A percentile compares a stretch with the other conserved stretches of the same genome.
phyloP scores from a whole-genome alignment of 139 green algal species.

The Auxenochlorella protothecoides region DNA sequence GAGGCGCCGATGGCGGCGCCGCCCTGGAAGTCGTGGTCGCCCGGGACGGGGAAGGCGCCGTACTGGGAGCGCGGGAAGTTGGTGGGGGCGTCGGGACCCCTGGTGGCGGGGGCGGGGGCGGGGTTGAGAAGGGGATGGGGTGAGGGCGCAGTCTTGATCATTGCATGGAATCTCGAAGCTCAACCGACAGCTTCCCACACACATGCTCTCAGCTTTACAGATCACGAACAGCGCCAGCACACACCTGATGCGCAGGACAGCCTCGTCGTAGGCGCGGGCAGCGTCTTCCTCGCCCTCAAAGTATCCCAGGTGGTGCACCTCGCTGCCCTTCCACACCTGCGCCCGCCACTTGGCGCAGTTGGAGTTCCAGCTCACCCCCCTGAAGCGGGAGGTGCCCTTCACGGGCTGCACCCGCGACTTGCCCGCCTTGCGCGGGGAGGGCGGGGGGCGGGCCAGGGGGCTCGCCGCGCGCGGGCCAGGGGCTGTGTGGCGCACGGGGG shows the following conservation, averaged over 20 bases:
- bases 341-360: conserved; percentile 27
- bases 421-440: not conserved
- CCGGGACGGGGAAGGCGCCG: not conserved
- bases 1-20: not conserved
- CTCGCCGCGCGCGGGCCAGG: too few species aligned
- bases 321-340: conserved; percentile 22
- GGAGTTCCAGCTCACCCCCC: conserved; percentile 31
- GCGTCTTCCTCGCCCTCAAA: conserved; percentile 49
- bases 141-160: too few species aligned
- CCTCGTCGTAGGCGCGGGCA: conserved; percentile 48
- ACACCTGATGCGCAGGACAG: conserved; percentile 28
- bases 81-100: conserved; percentile 31
- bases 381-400: conserved; percentile 24
- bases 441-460: not conserved
- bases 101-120: conserved; percentile 1
- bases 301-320: conserved; percentile 51
- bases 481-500: too few species aligned
- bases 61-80: conserved; percentile 27
- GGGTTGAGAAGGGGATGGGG: too few species aligned
- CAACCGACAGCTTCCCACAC: too few species aligned
- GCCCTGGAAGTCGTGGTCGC: not conserved
- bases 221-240: too few species aligned
- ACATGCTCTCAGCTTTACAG: too few species aligned
- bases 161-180: too few species aligned
- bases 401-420: conserved; percentile 7